Evolutionary conservation across 768 basidiomycete genomes (phyloP).

Genomic region (Amanita muscaria): DNA sequence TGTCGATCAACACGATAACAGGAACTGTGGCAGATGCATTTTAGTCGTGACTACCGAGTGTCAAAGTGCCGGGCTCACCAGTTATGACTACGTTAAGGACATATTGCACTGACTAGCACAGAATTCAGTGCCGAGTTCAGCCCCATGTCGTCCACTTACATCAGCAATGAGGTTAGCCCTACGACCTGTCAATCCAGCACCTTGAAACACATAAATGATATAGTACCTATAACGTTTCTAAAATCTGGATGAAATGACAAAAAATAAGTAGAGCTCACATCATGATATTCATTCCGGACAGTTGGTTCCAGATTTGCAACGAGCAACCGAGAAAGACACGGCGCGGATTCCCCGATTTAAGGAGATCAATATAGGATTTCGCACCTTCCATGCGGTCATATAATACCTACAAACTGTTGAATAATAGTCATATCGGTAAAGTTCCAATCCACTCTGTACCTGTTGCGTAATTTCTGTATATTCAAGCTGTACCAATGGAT

Average conservation of each 20-base stretch:
- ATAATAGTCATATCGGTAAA: too few species aligned
- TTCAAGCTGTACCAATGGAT: constrained; percentile 60
- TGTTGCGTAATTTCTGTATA: constrained; percentile 58
- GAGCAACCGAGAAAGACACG: too few species aligned
- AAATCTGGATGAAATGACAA: constrained; percentile 1
- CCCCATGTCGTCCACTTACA: too few species aligned
- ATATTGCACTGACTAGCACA: constrained; percentile 64
- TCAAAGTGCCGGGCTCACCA: too few species aligned
- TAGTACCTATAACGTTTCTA: constrained; percentile 54
- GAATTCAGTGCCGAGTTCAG: too few species aligned
- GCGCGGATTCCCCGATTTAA: constrained; percentile 60
- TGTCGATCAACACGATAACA: constrained; percentile 59
- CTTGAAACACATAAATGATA: too few species aligned
- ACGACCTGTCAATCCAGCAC: too few species aligned
- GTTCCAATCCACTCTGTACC: too few species aligned
- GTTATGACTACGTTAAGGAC: constrained; percentile 40
- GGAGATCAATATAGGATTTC: constrained; percentile 60
- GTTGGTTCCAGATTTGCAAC: constrained; percentile 78
- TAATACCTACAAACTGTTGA: too few species aligned
- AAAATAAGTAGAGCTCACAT: constrained; percentile 38
- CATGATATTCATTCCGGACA: constrained; percentile 77
- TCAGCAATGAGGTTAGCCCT: constrained; percentile 68
- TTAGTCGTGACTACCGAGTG: too few species aligned
- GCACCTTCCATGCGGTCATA: constrained; percentile 68
- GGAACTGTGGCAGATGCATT: too few species aligned